These are phyloP conservation scores for Tuber umbilicatum DNA, from an alignment of 495 filamentous ascomycete species.

Conservation along the genomic window DNA sequence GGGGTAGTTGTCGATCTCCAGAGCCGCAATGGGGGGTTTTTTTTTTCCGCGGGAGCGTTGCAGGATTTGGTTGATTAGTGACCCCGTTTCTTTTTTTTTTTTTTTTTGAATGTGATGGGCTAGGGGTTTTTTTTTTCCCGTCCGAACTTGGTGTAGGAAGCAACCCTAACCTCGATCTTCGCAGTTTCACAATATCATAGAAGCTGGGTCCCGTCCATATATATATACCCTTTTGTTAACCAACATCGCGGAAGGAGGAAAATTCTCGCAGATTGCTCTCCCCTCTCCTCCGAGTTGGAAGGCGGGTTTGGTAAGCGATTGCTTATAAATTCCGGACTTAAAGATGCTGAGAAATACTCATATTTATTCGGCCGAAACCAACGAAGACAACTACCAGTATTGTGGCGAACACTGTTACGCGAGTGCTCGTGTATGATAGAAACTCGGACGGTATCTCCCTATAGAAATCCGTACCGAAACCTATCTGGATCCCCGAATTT, in stretches of 20 bases:
- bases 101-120: neutral
- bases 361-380: neutral
- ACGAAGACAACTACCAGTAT: neutral
- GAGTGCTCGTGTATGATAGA: neutral
- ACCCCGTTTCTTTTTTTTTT: neutral
- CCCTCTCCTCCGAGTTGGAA: neutral
- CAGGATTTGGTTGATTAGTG: neutral
- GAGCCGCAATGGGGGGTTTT: neutral
- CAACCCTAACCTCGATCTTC: neutral
- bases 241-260: neutral
- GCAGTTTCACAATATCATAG: neutral
- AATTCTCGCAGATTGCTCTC: neutral
- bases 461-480: neutral
- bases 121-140: neutral
- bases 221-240: neutral
- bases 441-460: neutral
- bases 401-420: neutral
- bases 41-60: neutral
- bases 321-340: slow-evolving; percentile 4
- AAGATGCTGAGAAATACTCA: neutral
- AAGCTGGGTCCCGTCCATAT: neutral
- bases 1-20: neutral
- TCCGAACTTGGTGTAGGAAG: neutral
- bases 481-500: neutral
- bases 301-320: neutral